A percentile compares a stretch with the other conserved stretches of the same genome.
These are phyloP conservation scores for Gillenia trifoliata DNA, from an alignment of 306 rosid species.

Conservation along the genomic window DNA sequence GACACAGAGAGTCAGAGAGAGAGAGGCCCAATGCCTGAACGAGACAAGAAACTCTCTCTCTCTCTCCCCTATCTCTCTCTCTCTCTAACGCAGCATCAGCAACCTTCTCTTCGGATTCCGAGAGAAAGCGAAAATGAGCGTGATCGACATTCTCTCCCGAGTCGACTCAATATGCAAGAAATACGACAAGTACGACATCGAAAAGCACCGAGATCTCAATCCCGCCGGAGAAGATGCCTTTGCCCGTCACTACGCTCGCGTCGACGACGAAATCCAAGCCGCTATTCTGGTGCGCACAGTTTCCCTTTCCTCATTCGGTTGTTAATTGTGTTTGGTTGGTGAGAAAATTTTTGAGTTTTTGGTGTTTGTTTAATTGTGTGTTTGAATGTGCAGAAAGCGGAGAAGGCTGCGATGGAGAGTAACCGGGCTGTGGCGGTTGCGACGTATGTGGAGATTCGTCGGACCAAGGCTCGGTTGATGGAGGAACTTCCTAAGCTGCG, in stretches of 20 bases:
- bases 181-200: slow-evolving; percentile 71
- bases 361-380: neutral
- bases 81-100: neutral
- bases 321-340: neutral
- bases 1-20: neutral
- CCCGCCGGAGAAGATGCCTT: slow-evolving; percentile 66
- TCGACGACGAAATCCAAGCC: slow-evolving; percentile 47
- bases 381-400: slow-evolving; percentile 28
- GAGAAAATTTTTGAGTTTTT: neutral
- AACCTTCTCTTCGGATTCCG: neutral
- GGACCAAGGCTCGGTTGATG: slow-evolving; percentile 52
- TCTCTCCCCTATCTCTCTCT: neutral
- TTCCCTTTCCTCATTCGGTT: neutral
- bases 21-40: neutral
- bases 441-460: slow-evolving; percentile 37
- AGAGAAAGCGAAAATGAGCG: slow-evolving; percentile 45
- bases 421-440: slow-evolving; percentile 37
- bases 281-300: slow-evolving; percentile 32
- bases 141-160: slow-evolving; percentile 68
- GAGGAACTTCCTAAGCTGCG: slow-evolving; percentile 74
- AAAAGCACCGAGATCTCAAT: slow-evolving; percentile 64
- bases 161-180: slow-evolving; percentile 69
- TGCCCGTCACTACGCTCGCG: slow-evolving; percentile 43
- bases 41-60: neutral
- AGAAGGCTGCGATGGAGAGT: slow-evolving; percentile 29